Conservation (phyloP, 2,329 filamentous ascomycete genomes). For the Fusarium sp. region DNA sequence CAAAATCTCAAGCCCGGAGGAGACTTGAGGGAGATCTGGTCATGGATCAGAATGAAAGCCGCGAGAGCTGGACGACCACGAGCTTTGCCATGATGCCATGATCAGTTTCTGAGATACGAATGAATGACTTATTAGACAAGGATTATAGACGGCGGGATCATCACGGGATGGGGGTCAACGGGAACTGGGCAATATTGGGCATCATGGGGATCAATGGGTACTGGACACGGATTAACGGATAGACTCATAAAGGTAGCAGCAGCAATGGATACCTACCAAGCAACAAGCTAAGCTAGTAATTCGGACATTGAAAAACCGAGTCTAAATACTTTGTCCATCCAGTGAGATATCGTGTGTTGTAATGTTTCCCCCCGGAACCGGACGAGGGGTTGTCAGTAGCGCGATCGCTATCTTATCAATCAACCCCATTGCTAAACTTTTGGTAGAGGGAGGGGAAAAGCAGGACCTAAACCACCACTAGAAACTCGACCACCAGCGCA, state of each 20-base stretch:
- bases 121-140: not conserved
- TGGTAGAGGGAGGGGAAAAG: constrained; percentile 31
- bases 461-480: constrained; percentile 10
- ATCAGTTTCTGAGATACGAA: not conserved
- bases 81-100: not conserved
- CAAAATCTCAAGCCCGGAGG: constrained; percentile 52
- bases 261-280: not conserved
- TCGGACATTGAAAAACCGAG: not conserved
- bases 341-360: constrained; percentile 14
- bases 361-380: constrained; percentile 1
- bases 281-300: not conserved
- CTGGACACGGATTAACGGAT: not conserved
- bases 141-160: not conserved
- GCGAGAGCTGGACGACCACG: not conserved
- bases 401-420: constrained; percentile 42
- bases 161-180: not conserved
- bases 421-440: constrained; percentile 27
- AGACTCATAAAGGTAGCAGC: not conserved
- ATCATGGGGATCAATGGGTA: not conserved
- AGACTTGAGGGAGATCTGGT: constrained; percentile 41
- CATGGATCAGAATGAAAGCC: constrained; percentile 24
- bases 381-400: constrained; percentile 26
- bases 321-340: not conserved
- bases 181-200: not conserved
- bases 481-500: not conserved